Evolutionary conservation across 306 rosid genomes (phyloP).

Genomic region (Cucumis sativus): Cucumber_9930_V3 NC_026660.2:29208001-29208500

Average conservation of each 20-base stretch:
- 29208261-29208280: background rate
- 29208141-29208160: background rate
- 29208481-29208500: background rate
- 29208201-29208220: background rate
- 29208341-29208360: background rate
- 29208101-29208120: background rate
- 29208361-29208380: background rate
- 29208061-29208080: slow-evolving; percentile 27
- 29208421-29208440: background rate
- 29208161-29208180: background rate
- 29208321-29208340: background rate
- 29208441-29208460: background rate
- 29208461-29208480: background rate
- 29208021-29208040: slow-evolving; percentile 22
- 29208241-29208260: background rate
- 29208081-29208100: background rate
- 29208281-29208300: background rate
- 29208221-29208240: background rate
- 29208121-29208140: background rate
- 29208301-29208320: background rate
- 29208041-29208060: slow-evolving; percentile 16
- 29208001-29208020: slow-evolving; percentile 31
- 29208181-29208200: background rate
- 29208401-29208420: background rate
- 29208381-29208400: background rate